These are phyloP conservation scores for Hortiboletus campestris DNA, from an alignment of 768 basidiomycete genomes.

Conservation along the genomic window DNA sequence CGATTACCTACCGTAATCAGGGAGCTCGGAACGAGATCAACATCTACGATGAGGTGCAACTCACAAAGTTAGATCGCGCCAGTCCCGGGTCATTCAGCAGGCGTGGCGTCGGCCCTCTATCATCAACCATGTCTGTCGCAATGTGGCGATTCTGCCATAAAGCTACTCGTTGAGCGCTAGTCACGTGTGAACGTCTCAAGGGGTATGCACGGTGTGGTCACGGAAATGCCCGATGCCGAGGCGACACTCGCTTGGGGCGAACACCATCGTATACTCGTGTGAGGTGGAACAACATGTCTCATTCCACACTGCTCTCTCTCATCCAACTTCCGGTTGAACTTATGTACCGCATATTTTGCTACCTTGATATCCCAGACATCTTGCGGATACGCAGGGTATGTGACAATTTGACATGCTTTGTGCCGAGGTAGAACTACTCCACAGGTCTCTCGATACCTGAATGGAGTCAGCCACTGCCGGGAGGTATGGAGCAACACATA, in stretches of 20 bases:
- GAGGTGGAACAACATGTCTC: too few relatives aligned
- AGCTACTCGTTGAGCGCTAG: too few relatives aligned
- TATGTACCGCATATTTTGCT: constrained; percentile 3
- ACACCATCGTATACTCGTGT: too few relatives aligned
- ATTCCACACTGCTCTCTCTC: background rate
- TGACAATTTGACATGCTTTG: too few relatives aligned
- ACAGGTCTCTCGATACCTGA: constrained; percentile 14
- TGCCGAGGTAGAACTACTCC: background rate
- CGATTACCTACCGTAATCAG: too few relatives aligned
- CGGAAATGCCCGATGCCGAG: too few relatives aligned
- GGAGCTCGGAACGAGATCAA: too few relatives aligned
- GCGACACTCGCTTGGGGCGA: too few relatives aligned
- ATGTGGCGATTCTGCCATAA: too few relatives aligned
- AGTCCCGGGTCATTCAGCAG: background rate
- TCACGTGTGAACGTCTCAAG: too few relatives aligned
- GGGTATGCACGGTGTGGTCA: too few relatives aligned
- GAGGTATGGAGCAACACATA: constrained; percentile 18
- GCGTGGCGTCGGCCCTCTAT: background rate
- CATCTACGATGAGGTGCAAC: background rate
- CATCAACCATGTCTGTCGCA: too few relatives aligned
- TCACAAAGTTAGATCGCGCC: background rate
- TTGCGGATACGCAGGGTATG: constrained; percentile 17
- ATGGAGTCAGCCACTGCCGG: constrained; percentile 3
- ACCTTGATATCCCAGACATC: constrained; percentile 20
- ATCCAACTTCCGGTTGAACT: constrained; percentile 15